phyloP scores from a whole-genome alignment of 2,329 filamentous ascomycete genomes.

The Aspergillus sojae region DNA sequence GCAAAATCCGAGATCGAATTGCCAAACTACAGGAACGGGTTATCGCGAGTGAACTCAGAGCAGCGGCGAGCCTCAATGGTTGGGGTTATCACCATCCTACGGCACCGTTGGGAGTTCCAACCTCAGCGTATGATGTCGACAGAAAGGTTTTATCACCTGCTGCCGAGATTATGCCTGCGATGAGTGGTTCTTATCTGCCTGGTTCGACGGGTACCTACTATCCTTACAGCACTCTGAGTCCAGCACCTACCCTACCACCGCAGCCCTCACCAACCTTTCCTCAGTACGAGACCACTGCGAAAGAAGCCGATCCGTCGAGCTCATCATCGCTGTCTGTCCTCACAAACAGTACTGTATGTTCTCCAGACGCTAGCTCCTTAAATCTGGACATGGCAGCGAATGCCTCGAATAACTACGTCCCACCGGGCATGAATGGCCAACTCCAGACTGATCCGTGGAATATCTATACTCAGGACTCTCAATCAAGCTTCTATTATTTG shows the following conservation, averaged over 20 bases:
- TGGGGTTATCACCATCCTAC: constrained; percentile 29
- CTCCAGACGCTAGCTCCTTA: neutral
- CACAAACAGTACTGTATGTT: neutral
- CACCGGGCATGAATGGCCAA: constrained; percentile 3
- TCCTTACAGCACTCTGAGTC: neutral
- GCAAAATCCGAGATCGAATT: constrained; percentile 38
- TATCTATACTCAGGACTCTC: neutral
- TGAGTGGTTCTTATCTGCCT: neutral
- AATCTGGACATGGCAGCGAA: neutral
- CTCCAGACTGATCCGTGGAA: constrained; percentile 8
- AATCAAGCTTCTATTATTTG: constrained; percentile 8
- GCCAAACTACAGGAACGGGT: constrained; percentile 39
- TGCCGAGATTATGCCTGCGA: neutral
- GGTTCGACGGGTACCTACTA: neutral
- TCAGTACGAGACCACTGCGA: neutral
- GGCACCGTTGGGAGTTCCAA: constrained; percentile 7
- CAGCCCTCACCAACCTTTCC: neutral
- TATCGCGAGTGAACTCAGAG: constrained; percentile 36
- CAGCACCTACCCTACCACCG: neutral
- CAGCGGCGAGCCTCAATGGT: constrained; percentile 30
- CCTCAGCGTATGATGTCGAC: constrained; percentile 11
- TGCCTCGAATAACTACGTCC: neutral
- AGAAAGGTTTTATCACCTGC: constrained; percentile 1
- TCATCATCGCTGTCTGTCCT: neutral
- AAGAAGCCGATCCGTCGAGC: neutral